Evolutionary conservation across 208 protist species (phyloP).

Genomic region (Trypanosoma brucei): DNA sequence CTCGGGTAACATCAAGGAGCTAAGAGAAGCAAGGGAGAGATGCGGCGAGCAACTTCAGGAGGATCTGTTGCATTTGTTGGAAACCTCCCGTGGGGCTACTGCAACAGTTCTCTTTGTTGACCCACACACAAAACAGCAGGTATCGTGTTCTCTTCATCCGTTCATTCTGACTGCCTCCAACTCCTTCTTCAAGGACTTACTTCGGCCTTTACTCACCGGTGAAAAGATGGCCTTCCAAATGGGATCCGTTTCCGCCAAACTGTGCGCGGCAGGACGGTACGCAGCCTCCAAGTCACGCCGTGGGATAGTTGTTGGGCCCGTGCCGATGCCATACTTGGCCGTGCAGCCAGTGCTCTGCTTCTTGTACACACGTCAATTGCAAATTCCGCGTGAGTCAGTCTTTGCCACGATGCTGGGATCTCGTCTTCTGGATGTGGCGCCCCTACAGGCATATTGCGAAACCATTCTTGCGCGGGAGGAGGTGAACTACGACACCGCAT

Average conservation of each 20-base stretch:
- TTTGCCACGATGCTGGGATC: conserved; percentile 68
- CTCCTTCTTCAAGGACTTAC: conserved; percentile 67
- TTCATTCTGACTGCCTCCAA: conserved; percentile 54
- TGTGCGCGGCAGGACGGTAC: conserved; percentile 16
- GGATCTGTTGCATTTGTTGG: conserved; percentile 50
- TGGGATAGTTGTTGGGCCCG: conserved; percentile 67
- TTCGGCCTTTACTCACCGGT: conserved; percentile 56
- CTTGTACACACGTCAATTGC: conserved; percentile 67
- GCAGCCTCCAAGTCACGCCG: conserved; percentile 34
- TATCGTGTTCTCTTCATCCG: conserved; percentile 53
- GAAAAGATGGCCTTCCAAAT: conserved; percentile 42
- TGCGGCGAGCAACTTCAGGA: conserved; percentile 39
- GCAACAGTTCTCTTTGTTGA: conserved; percentile 77
- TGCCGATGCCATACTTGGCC: conserved; percentile 55
- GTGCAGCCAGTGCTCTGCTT: conserved; percentile 61
- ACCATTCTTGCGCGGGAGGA: conserved; percentile 69
- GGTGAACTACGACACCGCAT: conserved; percentile 77
- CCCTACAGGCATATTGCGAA: conserved; percentile 69
- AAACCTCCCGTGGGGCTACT: conserved; percentile 32
- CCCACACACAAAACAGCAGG: conserved; percentile 69
- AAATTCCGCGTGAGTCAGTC: conserved; percentile 39
- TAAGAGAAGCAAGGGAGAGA: conserved; percentile 31
- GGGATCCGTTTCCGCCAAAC: conserved; percentile 54
- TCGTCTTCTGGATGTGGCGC: conserved; percentile 45
- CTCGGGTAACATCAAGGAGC: conserved; percentile 27